These are phyloP conservation scores for Zygosaccharomyces bailii DNA, from an alignment of 805 yeast species.

Conservation along the genomic window DNA sequence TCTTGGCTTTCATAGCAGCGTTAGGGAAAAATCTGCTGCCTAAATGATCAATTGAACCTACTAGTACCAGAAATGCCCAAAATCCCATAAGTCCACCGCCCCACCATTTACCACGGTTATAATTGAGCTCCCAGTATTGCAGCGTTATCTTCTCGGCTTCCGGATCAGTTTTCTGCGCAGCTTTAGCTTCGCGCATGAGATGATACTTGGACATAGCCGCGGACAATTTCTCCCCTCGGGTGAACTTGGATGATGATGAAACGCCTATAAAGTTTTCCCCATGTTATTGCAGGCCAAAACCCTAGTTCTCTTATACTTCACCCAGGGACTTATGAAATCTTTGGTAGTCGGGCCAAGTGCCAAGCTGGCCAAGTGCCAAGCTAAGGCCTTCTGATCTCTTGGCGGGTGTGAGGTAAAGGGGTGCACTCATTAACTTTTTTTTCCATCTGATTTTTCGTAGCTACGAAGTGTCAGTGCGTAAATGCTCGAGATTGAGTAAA, in stretches of 20 bases:
- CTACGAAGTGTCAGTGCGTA: background rate
- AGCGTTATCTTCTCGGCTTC: background rate
- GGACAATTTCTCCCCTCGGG: background rate
- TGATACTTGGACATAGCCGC: slow-evolving; percentile 5
- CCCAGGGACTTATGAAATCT: too few species aligned
- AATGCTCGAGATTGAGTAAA: background rate
- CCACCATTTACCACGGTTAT: slow-evolving; percentile 18
- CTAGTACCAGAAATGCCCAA: slow-evolving; percentile 45
- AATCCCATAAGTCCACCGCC: slow-evolving; percentile 48
- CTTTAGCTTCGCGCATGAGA: background rate
- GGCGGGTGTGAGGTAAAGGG: background rate
- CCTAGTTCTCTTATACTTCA: background rate
- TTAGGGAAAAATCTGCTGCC: slow-evolving; percentile 39
- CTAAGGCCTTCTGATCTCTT: background rate
- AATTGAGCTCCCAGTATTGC: slow-evolving; percentile 1
- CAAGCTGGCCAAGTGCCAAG: background rate
- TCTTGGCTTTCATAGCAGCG: slow-evolving; percentile 31
- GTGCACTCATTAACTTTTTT: background rate
- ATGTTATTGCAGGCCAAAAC: background rate
- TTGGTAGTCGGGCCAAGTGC: too few species aligned
- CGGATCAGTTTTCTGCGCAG: background rate
- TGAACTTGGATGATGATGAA: background rate
- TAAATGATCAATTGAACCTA: slow-evolving; percentile 45
- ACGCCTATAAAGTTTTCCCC: background rate
- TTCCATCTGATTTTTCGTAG: background rate